Evolutionary conservation across 2,329 filamentous ascomycete genomes (phyloP).

Genomic region (Chrysoporthe austroafricana): DNA sequence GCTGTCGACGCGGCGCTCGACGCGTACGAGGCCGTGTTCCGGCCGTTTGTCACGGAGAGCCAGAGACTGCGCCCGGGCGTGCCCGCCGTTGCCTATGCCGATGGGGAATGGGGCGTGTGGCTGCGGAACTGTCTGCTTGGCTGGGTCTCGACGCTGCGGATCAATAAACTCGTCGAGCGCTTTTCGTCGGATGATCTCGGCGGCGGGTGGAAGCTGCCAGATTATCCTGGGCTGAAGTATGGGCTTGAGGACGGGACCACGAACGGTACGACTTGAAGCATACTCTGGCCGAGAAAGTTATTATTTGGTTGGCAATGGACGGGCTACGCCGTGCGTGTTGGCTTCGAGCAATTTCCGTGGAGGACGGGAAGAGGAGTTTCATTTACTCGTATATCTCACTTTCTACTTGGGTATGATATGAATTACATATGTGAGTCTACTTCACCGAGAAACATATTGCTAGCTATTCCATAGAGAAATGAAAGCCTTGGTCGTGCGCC

Average conservation of each 20-base stretch:
- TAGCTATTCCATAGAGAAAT: no score
- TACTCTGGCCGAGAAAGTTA: background rate
- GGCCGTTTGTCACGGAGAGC: slow-evolving; percentile 47
- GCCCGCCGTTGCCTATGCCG: slow-evolving; percentile 12
- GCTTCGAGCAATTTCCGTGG: background rate
- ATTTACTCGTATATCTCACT: background rate
- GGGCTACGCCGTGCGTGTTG: background rate
- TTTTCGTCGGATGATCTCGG: slow-evolving; percentile 23
- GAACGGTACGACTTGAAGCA: background rate
- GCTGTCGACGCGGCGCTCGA: slow-evolving; percentile 41
- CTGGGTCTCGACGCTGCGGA: slow-evolving; percentile 3
- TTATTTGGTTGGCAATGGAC: background rate
- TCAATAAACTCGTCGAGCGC: slow-evolving; percentile 14
- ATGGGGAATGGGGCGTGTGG: slow-evolving; percentile 27
- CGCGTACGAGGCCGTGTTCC: slow-evolving; percentile 49
- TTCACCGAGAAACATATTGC: no score
- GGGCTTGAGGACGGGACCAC: background rate
- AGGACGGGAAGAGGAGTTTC: background rate
- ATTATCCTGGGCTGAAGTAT: slow-evolving; percentile 21
- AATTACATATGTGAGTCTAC: no score
- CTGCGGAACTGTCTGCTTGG: slow-evolving; percentile 15
- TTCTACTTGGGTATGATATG: background rate
- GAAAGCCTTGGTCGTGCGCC: no score
- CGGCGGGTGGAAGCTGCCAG: slow-evolving; percentile 24
- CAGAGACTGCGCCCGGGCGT: slow-evolving; percentile 38